Percentiles rank a stretch among this genome's conserved stretches.
Evolutionary conservation across 164 flowering plant species (phyloP).

Genomic region (Stephania yunnanensis): DNA sequence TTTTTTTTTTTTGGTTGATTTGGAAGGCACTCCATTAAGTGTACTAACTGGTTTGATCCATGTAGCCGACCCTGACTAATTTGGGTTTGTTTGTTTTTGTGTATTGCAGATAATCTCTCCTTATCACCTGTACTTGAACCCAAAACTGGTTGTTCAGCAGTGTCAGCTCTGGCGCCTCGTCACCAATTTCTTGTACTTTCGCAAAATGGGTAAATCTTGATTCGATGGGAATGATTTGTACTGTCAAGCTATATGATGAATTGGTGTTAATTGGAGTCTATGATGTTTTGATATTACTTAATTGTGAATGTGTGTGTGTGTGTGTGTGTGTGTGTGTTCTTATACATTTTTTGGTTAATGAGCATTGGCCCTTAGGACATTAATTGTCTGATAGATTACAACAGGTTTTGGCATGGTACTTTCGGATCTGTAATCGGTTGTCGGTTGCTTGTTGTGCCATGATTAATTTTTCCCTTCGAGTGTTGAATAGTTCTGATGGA

Average conservation of each 20-base stretch:
- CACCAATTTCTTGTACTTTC: slow-evolving; percentile 92
- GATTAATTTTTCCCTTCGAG: not conserved
- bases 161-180: slow-evolving; percentile 94
- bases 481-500: not conserved
- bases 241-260: not conserved
- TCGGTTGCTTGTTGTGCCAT: not conserved
- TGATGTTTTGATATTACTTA: not conserved
- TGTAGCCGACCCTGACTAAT: no score
- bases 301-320: not conserved
- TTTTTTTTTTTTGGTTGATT: not conserved
- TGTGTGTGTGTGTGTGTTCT: not conserved
- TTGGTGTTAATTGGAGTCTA: not conserved
- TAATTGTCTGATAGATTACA: no score
- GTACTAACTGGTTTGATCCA: no score
- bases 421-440: not conserved
- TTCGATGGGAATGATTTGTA: not conserved
- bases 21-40: no score
- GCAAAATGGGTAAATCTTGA: slow-evolving; percentile 76
- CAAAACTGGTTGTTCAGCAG: slow-evolving; percentile 70
- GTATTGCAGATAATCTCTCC: slow-evolving; percentile 87
- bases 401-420: not conserved
- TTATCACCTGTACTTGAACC: slow-evolving; percentile 74
- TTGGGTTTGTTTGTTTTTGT: not conserved
- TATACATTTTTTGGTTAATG: not conserved
- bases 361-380: not conserved